Evolutionary conservation across 1,139 yeast species (phyloP), one percentile per base, ranked within the genome.

Genomic region (Suhomyces coccinellae): DNA sequence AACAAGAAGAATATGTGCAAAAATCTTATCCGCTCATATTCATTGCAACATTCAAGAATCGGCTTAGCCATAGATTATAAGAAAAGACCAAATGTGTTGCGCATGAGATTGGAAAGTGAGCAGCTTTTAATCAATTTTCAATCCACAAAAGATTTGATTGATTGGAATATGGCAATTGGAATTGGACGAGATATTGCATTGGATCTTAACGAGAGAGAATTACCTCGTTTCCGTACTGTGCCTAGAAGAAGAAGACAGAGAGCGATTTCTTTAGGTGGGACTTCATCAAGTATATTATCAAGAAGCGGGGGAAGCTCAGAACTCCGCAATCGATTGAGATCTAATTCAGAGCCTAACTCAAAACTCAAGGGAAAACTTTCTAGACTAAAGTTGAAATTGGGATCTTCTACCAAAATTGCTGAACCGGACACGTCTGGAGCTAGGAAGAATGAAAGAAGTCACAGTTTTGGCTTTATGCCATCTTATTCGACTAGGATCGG

Each of bases 1-100:
- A 34, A 36, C n/a, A 26, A 13, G 17, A 41, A 33, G 31, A 45
- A 34, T 13, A 41, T 31, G 16, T 37, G 46, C 31, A 47, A 46
- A 16, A 46, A 47, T 14, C 46, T 55, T 36, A 28, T 51, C 14
- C 45, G 83, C 48, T 77, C 87, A 0, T 85, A 82, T 55, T 78
- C 90, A 2, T 66, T 86, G 36, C 95, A 86, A 59, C 79, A 81
- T 60, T 83, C 86, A n/a, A 77, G 71, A 52, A 60, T 83, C 44
- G 95, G 95, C 0, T 64, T 85, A 17, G 91, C 93, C 1, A 69
- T 77, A 3, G 95, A 86, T 58, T 84, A 86, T 62, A 73, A 69
- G 46, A 86, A 86, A 60, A 72, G 74, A 41, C 69, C 75, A 48
- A 70, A 80, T 63, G 85, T 82, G 2, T 60, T 86, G 31, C 65